Evolutionary conservation across 768 basidiomycete species (phyloP).

Genomic region (Daedalea quercina): DNA sequence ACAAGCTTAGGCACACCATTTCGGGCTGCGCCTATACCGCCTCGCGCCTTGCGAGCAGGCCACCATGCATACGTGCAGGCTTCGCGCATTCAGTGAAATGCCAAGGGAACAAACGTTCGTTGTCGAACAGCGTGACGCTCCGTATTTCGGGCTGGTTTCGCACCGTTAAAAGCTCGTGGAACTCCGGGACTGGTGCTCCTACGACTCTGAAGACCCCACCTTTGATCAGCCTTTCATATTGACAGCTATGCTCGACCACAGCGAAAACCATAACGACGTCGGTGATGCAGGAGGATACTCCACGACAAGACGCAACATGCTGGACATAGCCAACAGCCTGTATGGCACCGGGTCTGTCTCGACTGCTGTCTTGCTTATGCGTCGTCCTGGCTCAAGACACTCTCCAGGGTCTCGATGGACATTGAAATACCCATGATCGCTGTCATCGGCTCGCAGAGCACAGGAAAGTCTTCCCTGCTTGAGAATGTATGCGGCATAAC

Average conservation of each 20-base stretch:
- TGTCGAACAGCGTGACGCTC: too few species aligned
- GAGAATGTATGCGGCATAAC: conserved; percentile 72
- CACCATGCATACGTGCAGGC: too few species aligned
- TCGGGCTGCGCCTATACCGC: too few species aligned
- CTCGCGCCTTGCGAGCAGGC: too few species aligned
- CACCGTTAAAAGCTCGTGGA: too few species aligned
- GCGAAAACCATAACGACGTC: conserved; percentile 27
- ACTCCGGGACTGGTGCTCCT: too few species aligned
- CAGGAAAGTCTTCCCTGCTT: conserved; percentile 73
- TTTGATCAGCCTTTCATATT: too few species aligned
- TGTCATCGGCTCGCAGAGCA: conserved; percentile 69
- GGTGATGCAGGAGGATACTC: conserved; percentile 35
- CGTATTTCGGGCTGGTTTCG: too few species aligned
- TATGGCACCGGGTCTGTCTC: conserved; percentile 66
- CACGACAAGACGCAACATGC: conserved; percentile 37
- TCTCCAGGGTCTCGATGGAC: conserved; percentile 52
- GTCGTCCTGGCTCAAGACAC: background rate
- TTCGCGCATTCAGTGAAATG: too few species aligned
- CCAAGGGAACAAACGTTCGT: too few species aligned
- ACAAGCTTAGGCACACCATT: too few species aligned
- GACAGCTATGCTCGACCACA: background rate
- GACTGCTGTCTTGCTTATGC: conserved; percentile 3
- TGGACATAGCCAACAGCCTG: conserved; percentile 53
- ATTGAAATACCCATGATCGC: conserved; percentile 71
- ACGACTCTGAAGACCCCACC: too few species aligned